phyloP scores from a whole-genome alignment of 2,329 filamentous ascomycete species.

The Pleoardoris graminearum region DNA sequence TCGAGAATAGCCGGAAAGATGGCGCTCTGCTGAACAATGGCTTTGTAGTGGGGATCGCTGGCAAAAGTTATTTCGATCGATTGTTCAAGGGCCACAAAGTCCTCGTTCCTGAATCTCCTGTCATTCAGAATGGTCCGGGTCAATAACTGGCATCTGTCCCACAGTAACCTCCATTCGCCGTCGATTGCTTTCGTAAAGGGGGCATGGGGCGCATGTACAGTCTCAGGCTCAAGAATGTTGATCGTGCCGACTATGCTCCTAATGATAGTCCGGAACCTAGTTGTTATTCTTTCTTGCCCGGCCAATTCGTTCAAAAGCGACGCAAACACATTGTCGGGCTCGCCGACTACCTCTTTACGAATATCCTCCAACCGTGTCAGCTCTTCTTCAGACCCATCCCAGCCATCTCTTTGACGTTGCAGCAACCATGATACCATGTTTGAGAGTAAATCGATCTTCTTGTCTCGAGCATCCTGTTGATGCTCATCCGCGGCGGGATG shows the following conservation, averaged over 20 bases:
- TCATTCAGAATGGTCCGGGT: neutral
- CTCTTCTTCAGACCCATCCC: neutral
- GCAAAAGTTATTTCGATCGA: conserved; percentile 1
- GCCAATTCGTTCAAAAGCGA: neutral
- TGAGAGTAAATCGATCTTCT: neutral
- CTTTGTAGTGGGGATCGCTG: conserved; percentile 2
- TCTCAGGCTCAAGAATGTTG: neutral
- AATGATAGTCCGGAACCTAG: conserved; percentile 1
- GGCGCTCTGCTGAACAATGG: conserved; percentile 4
- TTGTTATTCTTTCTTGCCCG: conserved; percentile 2
- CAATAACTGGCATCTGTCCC: neutral
- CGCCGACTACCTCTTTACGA: conserved; percentile 2
- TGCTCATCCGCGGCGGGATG: neutral
- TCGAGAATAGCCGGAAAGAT: neutral
- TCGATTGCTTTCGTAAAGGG: conserved; percentile 4
- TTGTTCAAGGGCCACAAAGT: conserved; percentile 1
- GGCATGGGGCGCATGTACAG: neutral
- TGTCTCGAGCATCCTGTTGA: neutral
- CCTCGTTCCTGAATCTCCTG: neutral
- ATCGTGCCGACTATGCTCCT: conserved; percentile 1
- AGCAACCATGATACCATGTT: conserved; percentile 4
- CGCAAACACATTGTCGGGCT: conserved; percentile 1
- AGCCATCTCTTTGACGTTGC: conserved; percentile 5
- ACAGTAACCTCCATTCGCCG: conserved; percentile 3
- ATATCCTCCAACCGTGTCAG: neutral